Evolutionary conservation across 768 basidiomycete species (phyloP).

Genomic region (Pulveroboletus ravenelii): DNA sequence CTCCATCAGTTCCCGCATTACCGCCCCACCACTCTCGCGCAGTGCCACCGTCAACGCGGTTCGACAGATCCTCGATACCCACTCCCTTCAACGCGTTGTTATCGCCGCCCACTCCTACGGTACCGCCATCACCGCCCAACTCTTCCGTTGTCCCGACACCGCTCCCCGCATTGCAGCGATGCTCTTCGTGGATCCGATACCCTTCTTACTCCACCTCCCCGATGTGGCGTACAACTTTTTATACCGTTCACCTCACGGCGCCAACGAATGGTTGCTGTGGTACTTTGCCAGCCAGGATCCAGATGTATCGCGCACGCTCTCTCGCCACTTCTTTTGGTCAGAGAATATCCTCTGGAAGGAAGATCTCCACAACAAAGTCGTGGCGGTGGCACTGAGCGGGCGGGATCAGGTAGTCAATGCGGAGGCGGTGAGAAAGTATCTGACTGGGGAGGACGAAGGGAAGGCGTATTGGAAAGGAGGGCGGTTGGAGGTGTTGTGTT

Average conservation of each 20-base stretch:
- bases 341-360: constrained; percentile 59
- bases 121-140: constrained; percentile 51
- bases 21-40: constrained; percentile 43
- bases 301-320: constrained; percentile 55
- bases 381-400: constrained; percentile 37
- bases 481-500: constrained; percentile 38
- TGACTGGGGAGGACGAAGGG: constrained; percentile 32
- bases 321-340: constrained; percentile 62
- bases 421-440: constrained; percentile 34
- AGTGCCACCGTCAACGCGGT: constrained; percentile 40
- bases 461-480: constrained; percentile 26
- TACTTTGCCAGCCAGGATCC: constrained; percentile 63
- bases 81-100: constrained; percentile 37
- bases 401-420: constrained; percentile 43
- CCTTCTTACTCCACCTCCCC: constrained; percentile 58
- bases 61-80: constrained; percentile 39
- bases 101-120: constrained; percentile 60
- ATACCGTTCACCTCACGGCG: constrained; percentile 48
- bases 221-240: constrained; percentile 63
- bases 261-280: constrained; percentile 64
- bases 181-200: constrained; percentile 61
- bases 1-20: constrained; percentile 58
- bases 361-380: constrained; percentile 36
- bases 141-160: constrained; percentile 38
- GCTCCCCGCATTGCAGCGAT: constrained; percentile 37